Evolutionary conservation across 2,329 filamentous ascomycete genomes (phyloP), one percentile per base, ranked within the genome.

Genomic region (Blastomyces silverae): DNA sequence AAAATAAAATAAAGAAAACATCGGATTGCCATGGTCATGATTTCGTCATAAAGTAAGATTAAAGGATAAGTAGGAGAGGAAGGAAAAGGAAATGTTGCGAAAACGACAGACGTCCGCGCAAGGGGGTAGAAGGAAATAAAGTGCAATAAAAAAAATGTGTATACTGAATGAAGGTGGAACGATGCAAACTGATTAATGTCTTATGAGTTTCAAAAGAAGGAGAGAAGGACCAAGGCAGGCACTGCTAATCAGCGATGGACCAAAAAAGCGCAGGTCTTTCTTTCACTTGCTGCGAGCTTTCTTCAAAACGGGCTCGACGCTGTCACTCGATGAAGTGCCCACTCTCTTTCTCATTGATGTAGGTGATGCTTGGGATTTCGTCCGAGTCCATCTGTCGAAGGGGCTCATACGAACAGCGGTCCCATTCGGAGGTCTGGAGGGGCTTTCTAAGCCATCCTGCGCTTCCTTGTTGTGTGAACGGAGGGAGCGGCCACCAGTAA

Each of bases 351-450:
- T 74, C 20, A 73, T 65, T 60, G 72, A 73, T 20, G 70, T 64
- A n/a, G 68, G 68, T 8, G 68, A 69, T 6, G 67, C 60, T 15
- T 62, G 64, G 68, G 25, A 68, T 70, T 68, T 73, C 69, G 67
- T 79, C 77, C 68, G 73, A 57, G 72, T 68, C 78, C 78, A 80
- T 22, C 71, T 70, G 64, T 75, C 73, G 66, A 80, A 80, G 2
- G 78, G 77, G 64, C 76, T 79, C 39, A 71, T 69, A 55, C 73
- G 73, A 66, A 76, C 77, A 50, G 56, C 53, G 60, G 69, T 73
- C 62, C 70, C 72, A 28, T 69, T 67, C 34, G 71, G 70, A 5
- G 70, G 59, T 17, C 64, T 69, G 6, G 68, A 65, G 28, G 72
- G 73, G 10, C 72, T 73, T 22, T 64, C 67, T 42, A 66, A 65